phyloP scores from a whole-genome alignment of 257 asterid genomes.

The Ehretia macrophylla region DNA sequence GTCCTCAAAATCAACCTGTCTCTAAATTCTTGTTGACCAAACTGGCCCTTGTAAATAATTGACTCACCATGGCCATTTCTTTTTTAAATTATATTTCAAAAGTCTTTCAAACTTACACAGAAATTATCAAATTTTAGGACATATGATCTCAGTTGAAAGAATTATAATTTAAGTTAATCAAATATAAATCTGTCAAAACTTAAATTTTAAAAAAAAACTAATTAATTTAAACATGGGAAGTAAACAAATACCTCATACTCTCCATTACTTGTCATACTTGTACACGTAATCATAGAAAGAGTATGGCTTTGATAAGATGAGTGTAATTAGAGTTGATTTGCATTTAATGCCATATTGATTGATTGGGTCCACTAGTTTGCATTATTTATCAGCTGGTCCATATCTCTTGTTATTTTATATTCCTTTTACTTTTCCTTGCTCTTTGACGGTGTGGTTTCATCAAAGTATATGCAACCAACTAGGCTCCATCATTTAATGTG shows the following conservation, averaged over 20 bases:
- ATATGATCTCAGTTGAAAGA: too few species aligned
- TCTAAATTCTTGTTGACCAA: conserved; percentile 22
- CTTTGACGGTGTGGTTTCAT: conserved; percentile 12
- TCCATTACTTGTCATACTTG: too few species aligned
- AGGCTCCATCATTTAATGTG: neutral
- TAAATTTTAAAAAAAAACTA: too few species aligned
- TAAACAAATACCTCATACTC: too few species aligned
- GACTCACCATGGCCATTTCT: conserved; percentile 15
- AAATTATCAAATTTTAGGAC: too few species aligned
- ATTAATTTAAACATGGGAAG: too few species aligned
- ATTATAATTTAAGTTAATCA: too few species aligned
- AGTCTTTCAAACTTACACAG: too few species aligned
- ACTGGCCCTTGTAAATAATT: conserved; percentile 22
- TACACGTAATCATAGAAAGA: conserved; percentile 33
- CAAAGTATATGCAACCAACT: conserved; percentile 37
- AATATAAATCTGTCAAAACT: too few species aligned
- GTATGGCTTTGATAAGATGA: conserved; percentile 18
- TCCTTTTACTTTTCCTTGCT: neutral
- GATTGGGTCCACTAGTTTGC: conserved; percentile 45
- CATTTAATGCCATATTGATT: conserved; percentile 58
- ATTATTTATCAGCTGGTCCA: conserved; percentile 28
- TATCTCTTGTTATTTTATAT: neutral
- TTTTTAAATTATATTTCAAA: too few species aligned
- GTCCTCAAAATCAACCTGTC: neutral
- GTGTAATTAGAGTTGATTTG: conserved; percentile 42